Base-by-base conservation (phyloP, 1,284 basidiomycete genomes). In the Hymenochaete sp. region DNA sequence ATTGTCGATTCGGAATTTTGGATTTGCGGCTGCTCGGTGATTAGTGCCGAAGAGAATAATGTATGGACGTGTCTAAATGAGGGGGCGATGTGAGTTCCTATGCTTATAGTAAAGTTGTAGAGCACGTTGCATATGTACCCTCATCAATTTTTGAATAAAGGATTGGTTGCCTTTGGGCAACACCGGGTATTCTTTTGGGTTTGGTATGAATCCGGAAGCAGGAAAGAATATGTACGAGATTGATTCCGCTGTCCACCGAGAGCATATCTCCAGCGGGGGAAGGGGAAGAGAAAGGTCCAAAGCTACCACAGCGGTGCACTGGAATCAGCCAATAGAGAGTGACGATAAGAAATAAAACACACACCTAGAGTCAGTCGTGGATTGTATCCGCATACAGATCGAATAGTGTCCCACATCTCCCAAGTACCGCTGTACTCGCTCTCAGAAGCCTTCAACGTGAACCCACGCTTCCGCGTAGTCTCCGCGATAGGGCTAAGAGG, bases 351-450 rank as follows among this genome's bases (percentile, higher is more conserved):
- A 5, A 47, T 18, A 42, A 38, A 45, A 42, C 39, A 70, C 75
- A 62, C 56, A 93, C 91, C 84, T 40, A 95, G 62, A 1, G 82
- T 82, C 39, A 98, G 62, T 14, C 93, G 75, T 4, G 80, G 73
- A 61, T 83, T 84, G 62, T 93, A 95, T 42, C 81, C 82, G 63
- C 95, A 98, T 14, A 97, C 71, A 2, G 82, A 81, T 48, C 93
- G 74, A 49, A 98, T 88, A 38, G 82, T 75, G 62, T 98, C 93
- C 96, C 96, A 99, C 73, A 93, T 92, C 62, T 98, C 93, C 93
- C 95, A 99, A 1, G 87, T 90, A 4, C 79, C 80, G 57, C 85
- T 83, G 18, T 88, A 72, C 53, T 90, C 83, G 5, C 71, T 70
- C 52, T 73, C 75, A 42, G 69, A 63, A 11, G 60, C 63, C 8